phyloP scores from a whole-genome alignment of 208 protist genomes.

The Acanthamoeba royreba region DNA sequence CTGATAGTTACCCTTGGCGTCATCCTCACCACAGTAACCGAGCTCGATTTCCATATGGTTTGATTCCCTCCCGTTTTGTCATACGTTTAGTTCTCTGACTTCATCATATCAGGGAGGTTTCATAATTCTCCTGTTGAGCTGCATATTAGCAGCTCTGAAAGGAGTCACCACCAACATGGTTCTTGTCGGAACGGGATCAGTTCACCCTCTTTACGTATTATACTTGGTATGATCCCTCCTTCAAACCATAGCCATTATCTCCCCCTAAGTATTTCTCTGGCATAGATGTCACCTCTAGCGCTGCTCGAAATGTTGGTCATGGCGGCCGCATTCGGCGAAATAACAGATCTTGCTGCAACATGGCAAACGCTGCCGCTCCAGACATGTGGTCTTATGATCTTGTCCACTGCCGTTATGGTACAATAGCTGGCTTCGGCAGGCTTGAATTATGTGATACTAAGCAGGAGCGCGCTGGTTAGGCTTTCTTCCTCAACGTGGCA shows the following conservation, averaged over 20 bases:
- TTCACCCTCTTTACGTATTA: conserved; percentile 44
- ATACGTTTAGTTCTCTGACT: neutral
- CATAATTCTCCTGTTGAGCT: neutral
- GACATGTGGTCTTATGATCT: neutral
- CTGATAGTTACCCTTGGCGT: conserved; percentile 39
- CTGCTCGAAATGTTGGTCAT: neutral
- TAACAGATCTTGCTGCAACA: neutral
- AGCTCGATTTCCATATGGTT: conserved; percentile 39
- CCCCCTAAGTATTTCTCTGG: neutral
- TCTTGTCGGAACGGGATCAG: conserved; percentile 1
- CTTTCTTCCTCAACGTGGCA: conserved; percentile 56
- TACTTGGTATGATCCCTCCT: neutral
- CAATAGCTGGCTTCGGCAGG: neutral
- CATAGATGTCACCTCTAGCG: conserved; percentile 4
- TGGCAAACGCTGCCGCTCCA: neutral
- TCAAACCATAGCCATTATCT: neutral
- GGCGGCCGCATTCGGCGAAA: neutral
- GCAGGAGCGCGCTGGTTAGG: neutral
- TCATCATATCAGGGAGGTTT: conserved; percentile 19
- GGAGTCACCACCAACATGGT: conserved; percentile 40
- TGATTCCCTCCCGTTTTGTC: neutral
- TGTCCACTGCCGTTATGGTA: neutral
- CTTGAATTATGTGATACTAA: neutral
- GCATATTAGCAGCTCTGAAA: conserved; percentile 32
- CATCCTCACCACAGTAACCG: neutral